Conservation (phyloP, 345 rosid species). For the sweet orange (Citrus sinensis) region DVS_A1.0 CM039167.1:3894501-3895000, state of each 20-base stretch:
- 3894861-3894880: constrained; percentile 67
- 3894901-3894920: constrained; percentile 81
- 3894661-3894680: background rate
- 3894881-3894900: constrained; percentile 75
- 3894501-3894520: constrained; percentile 76
- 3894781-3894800: background rate
- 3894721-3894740: too few species aligned
- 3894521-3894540: constrained; percentile 73
- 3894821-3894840: constrained; percentile 27
- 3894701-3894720: too few species aligned
- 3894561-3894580: constrained; percentile 58
- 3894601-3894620: background rate
- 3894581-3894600: background rate
- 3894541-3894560: constrained; percentile 68
- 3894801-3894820: background rate
- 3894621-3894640: background rate
- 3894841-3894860: constrained; percentile 78
- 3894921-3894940: constrained; percentile 77
- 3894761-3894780: background rate
- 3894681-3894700: too few species aligned
- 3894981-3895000: constrained; percentile 25
- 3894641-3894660: background rate
- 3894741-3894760: too few species aligned
- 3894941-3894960: constrained; percentile 48
- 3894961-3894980: constrained; percentile 51